Evolutionary conservation across 2,329 filamentous ascomycete genomes (phyloP).

Genomic region (Trichoderma gracile): DNA sequence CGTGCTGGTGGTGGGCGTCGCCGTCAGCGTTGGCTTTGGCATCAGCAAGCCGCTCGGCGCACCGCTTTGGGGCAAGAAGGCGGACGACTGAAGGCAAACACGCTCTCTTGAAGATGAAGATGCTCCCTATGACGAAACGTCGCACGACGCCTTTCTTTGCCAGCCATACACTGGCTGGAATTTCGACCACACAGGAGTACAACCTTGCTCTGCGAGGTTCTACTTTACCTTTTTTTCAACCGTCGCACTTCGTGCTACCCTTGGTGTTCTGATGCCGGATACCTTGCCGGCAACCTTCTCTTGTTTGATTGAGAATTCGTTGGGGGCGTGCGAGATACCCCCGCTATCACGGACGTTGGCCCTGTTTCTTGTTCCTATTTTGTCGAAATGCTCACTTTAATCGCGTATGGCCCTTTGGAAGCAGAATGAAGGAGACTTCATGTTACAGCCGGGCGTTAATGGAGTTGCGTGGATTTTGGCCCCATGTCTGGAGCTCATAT

Average conservation of each 20-base stretch:
- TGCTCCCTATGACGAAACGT: slow-evolving; percentile 10
- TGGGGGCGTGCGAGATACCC: neutral
- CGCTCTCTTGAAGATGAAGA: neutral
- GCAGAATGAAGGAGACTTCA: slow-evolving; percentile 32
- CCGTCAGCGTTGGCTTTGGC: slow-evolving; percentile 59
- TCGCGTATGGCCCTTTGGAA: slow-evolving; percentile 14
- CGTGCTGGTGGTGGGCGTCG: slow-evolving; percentile 54
- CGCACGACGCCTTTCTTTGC: neutral
- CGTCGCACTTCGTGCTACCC: neutral
- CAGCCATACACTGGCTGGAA: neutral
- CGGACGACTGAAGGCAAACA: neutral
- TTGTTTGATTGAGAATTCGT: neutral
- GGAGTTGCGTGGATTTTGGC: slow-evolving; percentile 31
- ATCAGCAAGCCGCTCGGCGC: slow-evolving; percentile 62
- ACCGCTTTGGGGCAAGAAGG: slow-evolving; percentile 54
- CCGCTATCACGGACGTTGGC: neutral
- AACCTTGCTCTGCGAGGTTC: neutral
- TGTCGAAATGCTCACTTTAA: slow-evolving; percentile 26
- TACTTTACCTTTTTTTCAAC: neutral
- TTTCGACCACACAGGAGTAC: neutral
- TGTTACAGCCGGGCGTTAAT: slow-evolving; percentile 36
- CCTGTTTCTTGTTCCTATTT: slow-evolving; percentile 7
- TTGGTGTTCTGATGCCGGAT: neutral
- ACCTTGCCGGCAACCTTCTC: neutral
- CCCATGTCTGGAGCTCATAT: slow-evolving; percentile 13